phyloP scores from a whole-genome alignment of 2,329 filamentous ascomycete genomes.

The Coniochaeta hoffmannii region DNA sequence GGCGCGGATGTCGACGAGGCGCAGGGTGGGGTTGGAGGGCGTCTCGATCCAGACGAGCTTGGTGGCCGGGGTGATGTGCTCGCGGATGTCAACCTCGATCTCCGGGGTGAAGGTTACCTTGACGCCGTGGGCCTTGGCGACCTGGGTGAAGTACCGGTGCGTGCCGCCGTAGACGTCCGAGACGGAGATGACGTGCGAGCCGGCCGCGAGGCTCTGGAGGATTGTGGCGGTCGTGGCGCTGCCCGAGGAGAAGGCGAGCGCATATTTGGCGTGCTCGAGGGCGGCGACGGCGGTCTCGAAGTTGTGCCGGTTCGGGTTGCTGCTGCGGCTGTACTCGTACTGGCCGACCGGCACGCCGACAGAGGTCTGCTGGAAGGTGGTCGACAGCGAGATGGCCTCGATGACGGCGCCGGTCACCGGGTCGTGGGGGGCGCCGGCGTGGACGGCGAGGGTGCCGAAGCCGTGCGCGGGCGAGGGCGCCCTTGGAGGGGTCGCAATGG shows the following conservation, averaged over 20 bases:
- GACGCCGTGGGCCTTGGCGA: slow-evolving; percentile 88
- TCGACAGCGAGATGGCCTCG: slow-evolving; percentile 90
- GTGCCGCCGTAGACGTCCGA: slow-evolving; percentile 98
- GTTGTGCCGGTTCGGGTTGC: slow-evolving; percentile 92
- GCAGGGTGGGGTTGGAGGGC: slow-evolving; percentile 89
- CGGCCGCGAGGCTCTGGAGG: slow-evolving; percentile 82
- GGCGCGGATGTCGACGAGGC: slow-evolving; percentile 84
- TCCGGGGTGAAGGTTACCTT: slow-evolving; percentile 89
- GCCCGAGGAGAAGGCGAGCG: slow-evolving; percentile 89
- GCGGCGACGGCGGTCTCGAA: slow-evolving; percentile 89
- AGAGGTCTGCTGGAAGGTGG: slow-evolving; percentile 86
- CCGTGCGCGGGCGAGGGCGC: slow-evolving; percentile 66
- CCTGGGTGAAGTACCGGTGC: slow-evolving; percentile 97
- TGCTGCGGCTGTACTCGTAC: slow-evolving; percentile 90
- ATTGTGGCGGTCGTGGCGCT: slow-evolving; percentile 91
- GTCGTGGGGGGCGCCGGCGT: slow-evolving; percentile 87
- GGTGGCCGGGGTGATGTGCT: slow-evolving; percentile 80
- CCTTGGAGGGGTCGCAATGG: slow-evolving; percentile 60
- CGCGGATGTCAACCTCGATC: slow-evolving; percentile 80
- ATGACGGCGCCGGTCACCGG: slow-evolving; percentile 91
- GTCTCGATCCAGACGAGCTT: slow-evolving; percentile 97
- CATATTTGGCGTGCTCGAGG: slow-evolving; percentile 86
- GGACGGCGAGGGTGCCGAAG: slow-evolving; percentile 91
- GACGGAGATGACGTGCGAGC: slow-evolving; percentile 91
- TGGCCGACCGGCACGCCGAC: slow-evolving; percentile 81